Evolutionary conservation across 1,139 yeast species (phyloP).

Genomic region (Sugiyamaella novakii): DNA sequence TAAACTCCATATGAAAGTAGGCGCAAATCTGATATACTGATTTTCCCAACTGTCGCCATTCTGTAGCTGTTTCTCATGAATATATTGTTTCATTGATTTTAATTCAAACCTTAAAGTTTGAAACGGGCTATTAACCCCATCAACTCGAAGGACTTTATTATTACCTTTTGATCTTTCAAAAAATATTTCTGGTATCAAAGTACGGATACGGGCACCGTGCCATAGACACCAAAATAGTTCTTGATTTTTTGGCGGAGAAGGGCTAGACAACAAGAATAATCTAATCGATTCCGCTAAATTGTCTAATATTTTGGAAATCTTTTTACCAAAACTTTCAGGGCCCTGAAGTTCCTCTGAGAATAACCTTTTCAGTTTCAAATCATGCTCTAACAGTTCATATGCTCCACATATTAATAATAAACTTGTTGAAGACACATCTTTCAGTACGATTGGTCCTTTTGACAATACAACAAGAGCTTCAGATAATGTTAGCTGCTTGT

Average conservation of each 20-base stretch:
- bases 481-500: conserved; percentile 6
- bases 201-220: conserved; percentile 14
- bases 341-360: background rate
- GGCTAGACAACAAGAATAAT: background rate
- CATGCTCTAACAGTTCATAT: conserved; percentile 18
- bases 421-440: conserved; percentile 15
- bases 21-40: conserved; percentile 9
- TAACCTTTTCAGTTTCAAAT: background rate
- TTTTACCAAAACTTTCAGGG: conserved; percentile 1
- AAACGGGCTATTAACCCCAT: conserved; percentile 5
- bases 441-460: conserved; percentile 10
- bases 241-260: background rate
- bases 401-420: conserved; percentile 17
- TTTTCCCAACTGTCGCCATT: conserved; percentile 8
- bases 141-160: background rate
- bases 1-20: conserved; percentile 18
- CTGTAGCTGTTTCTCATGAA: conserved; percentile 2
- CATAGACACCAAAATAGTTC: conserved; percentile 22
- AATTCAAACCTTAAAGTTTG: conserved; percentile 7
- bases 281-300: conserved; percentile 15
- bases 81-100: conserved; percentile 7
- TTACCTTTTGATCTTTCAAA: conserved; percentile 5
- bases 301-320: conserved; percentile 9
- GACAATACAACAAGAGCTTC: conserved; percentile 2
- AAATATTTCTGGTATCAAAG: conserved; percentile 10